Conservation (phyloP, 352 stramenopile genomes). For the Globisporangium cylindrosporum region DNA sequence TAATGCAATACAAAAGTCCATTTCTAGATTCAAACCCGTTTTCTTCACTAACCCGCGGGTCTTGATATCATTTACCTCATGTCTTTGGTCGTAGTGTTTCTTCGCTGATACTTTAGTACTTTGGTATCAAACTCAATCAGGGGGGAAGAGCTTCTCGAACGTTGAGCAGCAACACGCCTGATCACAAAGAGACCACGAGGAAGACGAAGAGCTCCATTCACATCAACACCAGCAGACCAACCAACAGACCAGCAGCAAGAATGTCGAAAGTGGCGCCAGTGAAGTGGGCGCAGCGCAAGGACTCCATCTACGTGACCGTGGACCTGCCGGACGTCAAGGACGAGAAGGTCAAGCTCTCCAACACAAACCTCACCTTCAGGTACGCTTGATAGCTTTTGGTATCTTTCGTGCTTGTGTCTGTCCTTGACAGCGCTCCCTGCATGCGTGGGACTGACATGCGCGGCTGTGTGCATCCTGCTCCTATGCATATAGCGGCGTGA, state of each 20-base stretch:
- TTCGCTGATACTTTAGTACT: neutral
- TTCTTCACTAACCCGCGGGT: neutral
- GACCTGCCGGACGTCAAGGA: conserved; percentile 93
- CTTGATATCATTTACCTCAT: neutral
- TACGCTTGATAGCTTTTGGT: conserved; percentile 21
- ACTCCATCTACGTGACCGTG: conserved; percentile 96
- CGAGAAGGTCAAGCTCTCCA: conserved; percentile 89
- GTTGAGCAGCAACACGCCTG: conserved; percentile 9
- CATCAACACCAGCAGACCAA: conserved; percentile 1
- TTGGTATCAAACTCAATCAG: neutral
- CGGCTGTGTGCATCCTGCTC: neutral
- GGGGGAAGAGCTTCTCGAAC: conserved; percentile 12
- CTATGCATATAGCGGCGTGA: conserved; percentile 62
- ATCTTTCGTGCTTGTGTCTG: neutral
- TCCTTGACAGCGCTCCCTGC: neutral
- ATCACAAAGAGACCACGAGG: conserved; percentile 10
- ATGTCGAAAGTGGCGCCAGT: conserved; percentile 78
- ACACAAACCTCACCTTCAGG: conserved; percentile 89
- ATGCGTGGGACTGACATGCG: neutral
- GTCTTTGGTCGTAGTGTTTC: neutral
- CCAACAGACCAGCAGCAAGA: neutral
- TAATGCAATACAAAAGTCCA: neutral
- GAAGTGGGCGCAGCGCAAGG: conserved; percentile 96
- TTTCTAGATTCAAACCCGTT: neutral
- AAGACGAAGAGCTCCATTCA: neutral